Conservation (phyloP, 148 eudicot species). For the Amaranthus hypochondriacus region DNA sequence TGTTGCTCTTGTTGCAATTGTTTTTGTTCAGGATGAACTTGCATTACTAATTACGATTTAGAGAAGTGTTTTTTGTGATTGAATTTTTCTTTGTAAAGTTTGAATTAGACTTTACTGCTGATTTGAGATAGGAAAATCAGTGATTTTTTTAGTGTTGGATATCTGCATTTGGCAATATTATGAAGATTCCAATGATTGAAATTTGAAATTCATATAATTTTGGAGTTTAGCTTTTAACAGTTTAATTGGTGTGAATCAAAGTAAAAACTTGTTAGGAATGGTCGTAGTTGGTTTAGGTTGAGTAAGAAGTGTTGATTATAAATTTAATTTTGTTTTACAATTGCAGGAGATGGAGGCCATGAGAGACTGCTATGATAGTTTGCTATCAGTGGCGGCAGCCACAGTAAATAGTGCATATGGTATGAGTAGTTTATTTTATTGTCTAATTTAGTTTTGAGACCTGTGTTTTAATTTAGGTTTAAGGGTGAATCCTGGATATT, state of each 20-base stretch:
- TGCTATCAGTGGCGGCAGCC: slow-evolving; percentile 96
- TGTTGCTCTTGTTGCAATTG: not conserved
- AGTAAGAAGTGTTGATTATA: not conserved
- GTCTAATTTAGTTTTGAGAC: not conserved
- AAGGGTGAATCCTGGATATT: too few relatives aligned
- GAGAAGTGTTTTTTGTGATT: not conserved
- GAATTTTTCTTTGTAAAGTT: too few relatives aligned
- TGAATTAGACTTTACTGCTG: too few relatives aligned
- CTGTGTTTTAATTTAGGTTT: not conserved
- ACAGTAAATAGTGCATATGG: slow-evolving; percentile 89
- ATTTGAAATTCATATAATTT: not conserved
- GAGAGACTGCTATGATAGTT: slow-evolving; percentile 86
- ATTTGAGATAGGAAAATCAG: too few relatives aligned
- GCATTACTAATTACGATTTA: not conserved
- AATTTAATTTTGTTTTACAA: not conserved
- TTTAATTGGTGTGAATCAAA: not conserved
- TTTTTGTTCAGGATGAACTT: too few relatives aligned
- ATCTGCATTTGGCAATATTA: too few relatives aligned
- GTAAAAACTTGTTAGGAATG: not conserved
- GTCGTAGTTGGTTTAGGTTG: not conserved
- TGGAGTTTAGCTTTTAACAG: not conserved
- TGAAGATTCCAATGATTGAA: too few relatives aligned
- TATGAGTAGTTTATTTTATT: slow-evolving; percentile 18
- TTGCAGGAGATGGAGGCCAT: slow-evolving; percentile 89
- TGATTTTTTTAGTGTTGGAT: too few relatives aligned